Evolutionary conservation across 2,329 filamentous ascomycete species (phyloP).

Genomic region (Alternaria infectoria): DNA sequence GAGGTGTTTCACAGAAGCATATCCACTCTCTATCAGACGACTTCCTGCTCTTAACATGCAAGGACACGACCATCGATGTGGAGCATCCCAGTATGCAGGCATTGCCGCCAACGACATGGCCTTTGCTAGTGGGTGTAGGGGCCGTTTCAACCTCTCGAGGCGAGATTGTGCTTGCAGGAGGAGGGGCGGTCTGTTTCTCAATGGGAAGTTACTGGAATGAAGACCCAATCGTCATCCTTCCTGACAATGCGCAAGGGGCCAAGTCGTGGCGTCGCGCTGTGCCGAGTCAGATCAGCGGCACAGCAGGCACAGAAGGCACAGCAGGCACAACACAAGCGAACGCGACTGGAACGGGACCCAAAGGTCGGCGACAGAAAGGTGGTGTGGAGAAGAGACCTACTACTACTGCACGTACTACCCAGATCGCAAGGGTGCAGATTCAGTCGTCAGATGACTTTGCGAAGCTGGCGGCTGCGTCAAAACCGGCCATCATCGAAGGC

Average conservation of each 20-base stretch:
- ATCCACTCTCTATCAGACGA: constrained; percentile 36
- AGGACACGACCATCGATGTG: constrained; percentile 24
- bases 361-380: constrained; percentile 16
- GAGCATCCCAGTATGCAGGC: constrained; percentile 24
- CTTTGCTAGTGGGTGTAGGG: constrained; percentile 75
- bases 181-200: constrained; percentile 87
- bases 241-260: constrained; percentile 16
- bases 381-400: constrained; percentile 9
- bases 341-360: constrained; percentile 9
- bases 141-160: constrained; percentile 56
- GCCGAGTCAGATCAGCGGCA: constrained; percentile 14
- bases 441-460: constrained; percentile 64
- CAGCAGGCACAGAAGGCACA: constrained; percentile 13
- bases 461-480: constrained; percentile 61
- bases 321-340: constrained; percentile 10
- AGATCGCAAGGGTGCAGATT: constrained; percentile 62
- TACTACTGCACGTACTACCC: constrained; percentile 14
- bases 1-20: constrained; percentile 54
- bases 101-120: constrained; percentile 53
- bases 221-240: constrained; percentile 30
- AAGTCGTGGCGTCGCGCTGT: constrained; percentile 25
- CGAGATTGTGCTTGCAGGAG: constrained; percentile 71
- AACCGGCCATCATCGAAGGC: constrained; percentile 70
- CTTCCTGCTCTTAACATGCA: constrained; percentile 34
- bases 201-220: constrained; percentile 86